A percentile compares a stretch with the other conserved stretches of the same genome.
Conservation (phyloP, 345 rosid species). For the Anacardium occidentale region DNA sequence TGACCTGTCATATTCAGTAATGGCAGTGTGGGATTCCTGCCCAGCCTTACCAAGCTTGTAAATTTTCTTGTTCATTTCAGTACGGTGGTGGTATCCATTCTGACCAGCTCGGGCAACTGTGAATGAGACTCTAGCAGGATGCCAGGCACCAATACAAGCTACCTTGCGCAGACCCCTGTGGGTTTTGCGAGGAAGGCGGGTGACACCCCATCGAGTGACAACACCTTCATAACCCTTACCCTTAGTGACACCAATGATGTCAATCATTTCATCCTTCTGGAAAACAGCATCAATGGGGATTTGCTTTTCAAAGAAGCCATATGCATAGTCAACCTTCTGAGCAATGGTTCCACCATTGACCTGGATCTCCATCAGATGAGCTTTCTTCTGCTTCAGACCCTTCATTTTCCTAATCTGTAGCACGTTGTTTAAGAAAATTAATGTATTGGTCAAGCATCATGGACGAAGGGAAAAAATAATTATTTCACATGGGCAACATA, state of each 20-base stretch:
- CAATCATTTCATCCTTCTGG: conserved; percentile 91
- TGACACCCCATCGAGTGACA: conserved; percentile 92
- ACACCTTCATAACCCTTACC: conserved; percentile 94
- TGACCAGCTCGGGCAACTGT: conserved; percentile 96
- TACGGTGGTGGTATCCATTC: conserved; percentile 90
- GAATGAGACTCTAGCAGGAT: conserved; percentile 91
- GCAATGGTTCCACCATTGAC: conserved; percentile 80
- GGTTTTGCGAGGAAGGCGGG: conserved; percentile 87
- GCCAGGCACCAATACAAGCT: conserved; percentile 98
- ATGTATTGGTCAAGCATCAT: neutral
- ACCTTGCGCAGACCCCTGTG: conserved; percentile 92
- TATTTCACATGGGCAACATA: too few relatives aligned
- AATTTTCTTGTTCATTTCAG: conserved; percentile 82
- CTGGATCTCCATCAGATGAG: conserved; percentile 85
- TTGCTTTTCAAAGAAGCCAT: conserved; percentile 80
- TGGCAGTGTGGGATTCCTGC: conserved; percentile 58
- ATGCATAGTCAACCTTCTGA: conserved; percentile 75
- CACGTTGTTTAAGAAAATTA: neutral
- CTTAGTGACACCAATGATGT: conserved; percentile 79
- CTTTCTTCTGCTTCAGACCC: conserved; percentile 90
- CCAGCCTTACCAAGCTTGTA: conserved; percentile 75
- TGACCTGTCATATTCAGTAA: conserved; percentile 80
- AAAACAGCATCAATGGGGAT: conserved; percentile 74
- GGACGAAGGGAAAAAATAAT: neutral
- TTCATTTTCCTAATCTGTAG: conserved; percentile 81